Conservation (phyloP, 2,329 filamentous ascomycete genomes). For the Aspergillus calidoustus region DNA sequence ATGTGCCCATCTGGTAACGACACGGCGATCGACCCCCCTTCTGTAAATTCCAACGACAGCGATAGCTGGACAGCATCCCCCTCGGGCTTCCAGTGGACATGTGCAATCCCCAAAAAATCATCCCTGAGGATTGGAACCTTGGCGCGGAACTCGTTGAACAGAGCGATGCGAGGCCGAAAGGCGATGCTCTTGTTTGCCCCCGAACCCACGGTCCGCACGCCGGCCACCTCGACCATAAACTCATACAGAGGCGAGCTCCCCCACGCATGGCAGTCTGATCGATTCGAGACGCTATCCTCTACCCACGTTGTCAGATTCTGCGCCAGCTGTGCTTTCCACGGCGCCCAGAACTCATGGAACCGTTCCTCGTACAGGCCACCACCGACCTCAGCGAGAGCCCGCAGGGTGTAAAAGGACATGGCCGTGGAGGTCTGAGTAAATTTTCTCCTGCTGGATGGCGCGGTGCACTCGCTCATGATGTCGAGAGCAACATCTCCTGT, state of each 20-base stretch:
- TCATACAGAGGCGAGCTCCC: conserved; percentile 8
- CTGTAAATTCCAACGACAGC: too few species aligned
- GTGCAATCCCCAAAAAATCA: background rate
- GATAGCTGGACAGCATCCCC: too few species aligned
- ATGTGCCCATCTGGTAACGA: too few species aligned
- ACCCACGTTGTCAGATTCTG: too few species aligned
- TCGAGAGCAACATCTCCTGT: background rate
- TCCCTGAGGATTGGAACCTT: too few species aligned
- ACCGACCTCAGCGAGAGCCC: conserved; percentile 1
- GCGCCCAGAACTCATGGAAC: background rate
- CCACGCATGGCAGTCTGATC: conserved; percentile 13
- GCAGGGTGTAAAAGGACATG: conserved; percentile 6
- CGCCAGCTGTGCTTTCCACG: too few species aligned
- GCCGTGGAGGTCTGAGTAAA: background rate
- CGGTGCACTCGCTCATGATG: background rate
- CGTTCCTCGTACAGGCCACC: conserved; percentile 2
- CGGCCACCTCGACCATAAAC: conserved; percentile 4
- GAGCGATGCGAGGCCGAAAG: too few species aligned
- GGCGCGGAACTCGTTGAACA: too few species aligned
- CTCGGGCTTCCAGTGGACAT: too few species aligned
- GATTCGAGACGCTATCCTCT: too few species aligned
- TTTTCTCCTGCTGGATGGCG: too few species aligned
- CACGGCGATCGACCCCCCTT: too few species aligned
- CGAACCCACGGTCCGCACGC: background rate
- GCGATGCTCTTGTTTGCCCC: background rate